Base-by-base conservation (phyloP, 495 filamentous ascomycete species). In the Tuber brumale region DNA sequence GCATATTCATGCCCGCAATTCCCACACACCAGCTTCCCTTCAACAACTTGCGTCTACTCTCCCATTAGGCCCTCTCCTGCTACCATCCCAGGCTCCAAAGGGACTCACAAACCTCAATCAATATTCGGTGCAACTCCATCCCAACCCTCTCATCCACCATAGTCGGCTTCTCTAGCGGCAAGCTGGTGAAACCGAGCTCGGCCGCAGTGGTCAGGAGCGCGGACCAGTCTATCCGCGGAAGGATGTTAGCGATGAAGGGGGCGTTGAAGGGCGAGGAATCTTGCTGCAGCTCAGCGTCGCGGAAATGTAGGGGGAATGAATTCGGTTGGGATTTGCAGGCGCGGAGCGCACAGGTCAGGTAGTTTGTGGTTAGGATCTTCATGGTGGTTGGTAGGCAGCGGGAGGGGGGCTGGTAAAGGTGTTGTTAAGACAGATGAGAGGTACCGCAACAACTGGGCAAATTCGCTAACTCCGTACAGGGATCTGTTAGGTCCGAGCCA, bases 361-460 rank as follows among this genome's bases (percentile, higher is more conserved):
- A 99, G 85, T 98, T 98, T 80, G 95, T 91, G 70, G 94, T 98
- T 70, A 99, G 89, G 76, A 99, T 86, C 85, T 98, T 99, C 95
- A 99, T 97, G 61, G 73, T 31, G 70, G 43, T 31, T 73, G n/a
- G 70, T 43, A 12, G 61, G 39, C 45, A 45, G 19, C 41, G 37
- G 31, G 71, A 27, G 48, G 27, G 39, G 45, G 27, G 70, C 42
- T 70, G 31, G 74, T 61, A 70, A 74, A 48, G 45, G 27, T 42
- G 76, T 23, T 35, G 35, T 27, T 18, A 19, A 27, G 44, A 39
- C 19, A 31, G 72, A 45, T 75, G 51, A 70, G 48, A 44, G 69
- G 37, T 39, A n/a, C n/a, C n/a, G n/a, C n/a, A n/a, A n/a, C n/a
- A n/a, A n/a, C n/a, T n/a, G n/a, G n/a, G n/a, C n/a, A n/a, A n/a